These are phyloP conservation scores for Aspergillus calidoustus DNA, from an alignment of 2,329 filamentous ascomycete species.

Conservation along the genomic window DNA sequence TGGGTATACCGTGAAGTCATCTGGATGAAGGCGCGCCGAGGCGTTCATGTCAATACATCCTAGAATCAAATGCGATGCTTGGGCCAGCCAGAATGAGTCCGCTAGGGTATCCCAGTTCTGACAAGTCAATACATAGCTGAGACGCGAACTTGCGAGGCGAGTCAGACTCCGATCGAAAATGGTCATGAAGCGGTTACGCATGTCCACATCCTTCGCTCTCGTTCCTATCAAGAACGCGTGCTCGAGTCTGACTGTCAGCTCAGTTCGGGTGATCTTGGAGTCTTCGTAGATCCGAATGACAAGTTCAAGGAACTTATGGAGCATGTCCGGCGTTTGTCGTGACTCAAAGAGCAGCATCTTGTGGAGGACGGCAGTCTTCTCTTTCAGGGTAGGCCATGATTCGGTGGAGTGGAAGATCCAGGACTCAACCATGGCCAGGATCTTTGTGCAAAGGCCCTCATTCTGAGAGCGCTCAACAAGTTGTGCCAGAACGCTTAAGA, in stretches of 20 bases:
- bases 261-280: conserved; percentile 89
- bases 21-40: conserved; percentile 75
- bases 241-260: conserved; percentile 95
- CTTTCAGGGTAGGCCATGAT: conserved; percentile 95
- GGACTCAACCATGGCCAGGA: conserved; percentile 87
- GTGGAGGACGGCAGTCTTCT: conserved; percentile 97
- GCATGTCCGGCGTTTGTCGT: conserved; percentile 77
- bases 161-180: conserved; percentile 96
- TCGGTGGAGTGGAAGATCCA: conserved; percentile 98
- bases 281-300: conserved; percentile 99
- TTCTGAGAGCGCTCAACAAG: conserved; percentile 94
- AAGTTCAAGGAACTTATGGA: conserved; percentile 91
- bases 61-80: conserved; percentile 90
- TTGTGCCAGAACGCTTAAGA: conserved; percentile 91
- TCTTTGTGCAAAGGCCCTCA: conserved; percentile 84
- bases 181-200: conserved; percentile 94
- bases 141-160: conserved; percentile 84
- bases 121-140: conserved; percentile 84
- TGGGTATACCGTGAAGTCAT: conserved; percentile 81
- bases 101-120: conserved; percentile 97
- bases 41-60: conserved; percentile 86
- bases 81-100: conserved; percentile 95
- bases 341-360: conserved; percentile 98
- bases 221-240: conserved; percentile 97
- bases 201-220: conserved; percentile 88